Evolutionary conservation across 2,329 filamentous ascomycete species (phyloP).

Genomic region (Acephala macrosclerotiorum): DNA sequence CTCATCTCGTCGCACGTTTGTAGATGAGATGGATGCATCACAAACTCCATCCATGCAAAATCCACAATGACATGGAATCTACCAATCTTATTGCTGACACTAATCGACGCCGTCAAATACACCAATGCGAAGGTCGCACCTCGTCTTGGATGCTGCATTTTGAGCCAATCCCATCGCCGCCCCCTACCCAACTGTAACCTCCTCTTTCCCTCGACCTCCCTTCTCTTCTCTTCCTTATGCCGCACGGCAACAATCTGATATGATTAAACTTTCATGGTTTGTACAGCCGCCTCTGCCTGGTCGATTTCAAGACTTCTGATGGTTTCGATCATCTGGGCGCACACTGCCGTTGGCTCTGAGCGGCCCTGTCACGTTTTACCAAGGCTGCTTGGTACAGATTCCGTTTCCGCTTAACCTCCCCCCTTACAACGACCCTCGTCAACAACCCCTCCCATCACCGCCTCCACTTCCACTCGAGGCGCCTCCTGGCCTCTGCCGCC

Average conservation of each 20-base stretch:
- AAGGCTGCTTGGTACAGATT: slow-evolving; percentile 32
- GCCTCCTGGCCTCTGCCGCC: slow-evolving; percentile 12
- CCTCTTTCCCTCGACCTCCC: background rate
- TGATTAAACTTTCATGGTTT: slow-evolving; percentile 20
- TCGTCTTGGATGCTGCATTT: background rate
- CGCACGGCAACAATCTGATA: slow-evolving; percentile 17
- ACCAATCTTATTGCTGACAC: background rate
- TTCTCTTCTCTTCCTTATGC: background rate
- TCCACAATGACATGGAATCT: background rate
- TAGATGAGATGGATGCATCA: background rate
- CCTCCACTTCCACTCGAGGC: slow-evolving; percentile 5
- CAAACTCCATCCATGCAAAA: background rate
- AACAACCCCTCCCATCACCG: slow-evolving; percentile 3
- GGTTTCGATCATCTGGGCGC: slow-evolving; percentile 25
- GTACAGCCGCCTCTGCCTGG: slow-evolving; percentile 10
- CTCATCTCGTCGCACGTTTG: background rate
- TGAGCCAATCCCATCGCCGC: slow-evolving; percentile 2
- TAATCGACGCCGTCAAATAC: background rate
- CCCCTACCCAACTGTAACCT: slow-evolving; percentile 5
- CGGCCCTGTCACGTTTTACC: slow-evolving; percentile 34
- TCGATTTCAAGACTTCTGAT: slow-evolving; percentile 19
- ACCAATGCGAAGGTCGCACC: background rate
- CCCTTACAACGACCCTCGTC: background rate
- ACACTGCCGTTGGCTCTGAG: slow-evolving; percentile 20
- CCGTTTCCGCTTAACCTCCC: slow-evolving; percentile 37